A percentile compares a stretch with the other conserved stretches of the same genome.
phyloP scores from a whole-genome alignment of 768 basidiomycete genomes.

The Trichaptum fuscoviolaceum region DNA sequence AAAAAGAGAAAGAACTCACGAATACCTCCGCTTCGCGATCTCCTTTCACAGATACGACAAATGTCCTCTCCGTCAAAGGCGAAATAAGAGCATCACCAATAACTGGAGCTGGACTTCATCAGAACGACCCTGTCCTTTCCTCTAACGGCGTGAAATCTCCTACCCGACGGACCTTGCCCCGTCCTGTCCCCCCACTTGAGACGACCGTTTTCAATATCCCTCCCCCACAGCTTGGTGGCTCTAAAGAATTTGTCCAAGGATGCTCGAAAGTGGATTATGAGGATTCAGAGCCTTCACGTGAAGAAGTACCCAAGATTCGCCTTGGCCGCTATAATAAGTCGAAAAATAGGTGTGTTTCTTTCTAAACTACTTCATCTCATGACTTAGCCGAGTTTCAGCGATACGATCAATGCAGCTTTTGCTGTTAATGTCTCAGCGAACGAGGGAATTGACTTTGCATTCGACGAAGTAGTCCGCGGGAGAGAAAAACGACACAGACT shows the following conservation, averaged over 20 bases:
- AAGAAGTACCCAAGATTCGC: neutral
- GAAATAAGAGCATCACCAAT: neutral
- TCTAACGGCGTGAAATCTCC: neutral
- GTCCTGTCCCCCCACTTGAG: neutral
- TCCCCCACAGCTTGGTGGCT: neutral
- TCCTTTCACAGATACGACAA: neutral
- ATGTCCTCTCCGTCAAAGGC: neutral
- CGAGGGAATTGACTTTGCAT: constrained; percentile 60
- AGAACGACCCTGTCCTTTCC: neutral
- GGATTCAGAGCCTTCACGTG: neutral
- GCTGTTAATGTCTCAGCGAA: constrained; percentile 65
- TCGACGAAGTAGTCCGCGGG: constrained; percentile 69
- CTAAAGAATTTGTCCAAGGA: neutral
- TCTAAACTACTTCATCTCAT: neutral
- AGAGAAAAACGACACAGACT: constrained; percentile 59
- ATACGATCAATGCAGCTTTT: constrained; percentile 58
- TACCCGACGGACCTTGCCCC: neutral
- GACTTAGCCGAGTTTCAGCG: constrained; percentile 21
- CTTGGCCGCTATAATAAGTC: neutral
- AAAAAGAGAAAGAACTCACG: constrained; percentile 10
- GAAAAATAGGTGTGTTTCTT: constrained; percentile 22
- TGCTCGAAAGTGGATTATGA: neutral
- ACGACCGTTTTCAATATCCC: neutral
- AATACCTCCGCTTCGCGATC: neutral
- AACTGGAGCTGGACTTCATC: neutral